These are phyloP conservation scores for Myrica gale DNA, from an alignment of 306 rosid species.

Conservation along the genomic window DNA sequence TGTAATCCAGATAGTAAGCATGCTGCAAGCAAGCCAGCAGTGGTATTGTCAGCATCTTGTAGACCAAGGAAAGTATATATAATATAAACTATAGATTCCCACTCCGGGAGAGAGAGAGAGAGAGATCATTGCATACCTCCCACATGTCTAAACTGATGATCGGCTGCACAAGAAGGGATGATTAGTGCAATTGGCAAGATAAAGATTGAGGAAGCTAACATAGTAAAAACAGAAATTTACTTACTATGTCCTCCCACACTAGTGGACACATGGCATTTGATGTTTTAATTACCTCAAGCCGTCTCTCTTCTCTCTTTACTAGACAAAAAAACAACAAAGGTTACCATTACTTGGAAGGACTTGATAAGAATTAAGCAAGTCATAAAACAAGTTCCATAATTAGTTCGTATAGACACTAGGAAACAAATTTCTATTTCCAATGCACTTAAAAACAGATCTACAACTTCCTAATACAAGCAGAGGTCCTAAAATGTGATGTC, in stretches of 20 bases:
- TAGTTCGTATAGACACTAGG: background rate
- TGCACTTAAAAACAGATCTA: background rate
- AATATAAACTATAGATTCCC: background rate
- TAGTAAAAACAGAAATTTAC: constrained; percentile 27
- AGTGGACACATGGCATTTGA: constrained; percentile 77
- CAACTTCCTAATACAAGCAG: background rate
- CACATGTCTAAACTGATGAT: constrained; percentile 85
- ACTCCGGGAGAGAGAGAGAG: constrained; percentile 21
- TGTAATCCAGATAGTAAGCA: constrained; percentile 89
- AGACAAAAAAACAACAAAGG: constrained; percentile 23
- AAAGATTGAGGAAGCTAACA: constrained; percentile 15
- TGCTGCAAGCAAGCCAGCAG: constrained; percentile 58
- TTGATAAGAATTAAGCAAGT: constrained; percentile 14
- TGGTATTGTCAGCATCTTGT: constrained; percentile 32
- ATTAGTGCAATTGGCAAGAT: constrained; percentile 25
- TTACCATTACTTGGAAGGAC: constrained; percentile 3
- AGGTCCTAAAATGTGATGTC: background rate
- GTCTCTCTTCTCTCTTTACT: constrained; percentile 88
- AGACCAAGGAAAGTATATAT: too few relatives aligned
- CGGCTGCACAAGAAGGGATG: constrained; percentile 65
- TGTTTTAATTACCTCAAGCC: constrained; percentile 62
- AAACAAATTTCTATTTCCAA: background rate
- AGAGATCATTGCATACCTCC: constrained; percentile 65
- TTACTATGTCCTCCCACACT: constrained; percentile 86
- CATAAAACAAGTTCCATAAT: background rate